A percentile compares a stretch with the other conserved stretches of the same genome.
These are phyloP conservation scores for Fusarium dlaminii DNA, from an alignment of 2,329 filamentous ascomycete genomes.

Conservation along the genomic window DNA sequence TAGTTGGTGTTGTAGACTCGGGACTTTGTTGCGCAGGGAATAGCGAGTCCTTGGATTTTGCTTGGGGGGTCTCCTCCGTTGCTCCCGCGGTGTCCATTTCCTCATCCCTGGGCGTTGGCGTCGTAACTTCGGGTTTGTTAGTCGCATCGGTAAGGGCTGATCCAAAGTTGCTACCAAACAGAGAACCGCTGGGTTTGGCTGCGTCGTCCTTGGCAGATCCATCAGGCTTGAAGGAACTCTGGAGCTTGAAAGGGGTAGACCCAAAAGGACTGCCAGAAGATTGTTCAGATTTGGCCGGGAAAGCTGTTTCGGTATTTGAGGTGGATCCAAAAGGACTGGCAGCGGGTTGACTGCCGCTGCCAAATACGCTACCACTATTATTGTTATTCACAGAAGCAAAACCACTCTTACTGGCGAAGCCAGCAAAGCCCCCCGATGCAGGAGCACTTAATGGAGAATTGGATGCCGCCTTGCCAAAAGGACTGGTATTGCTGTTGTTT, in stretches of 20 bases:
- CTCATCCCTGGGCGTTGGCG: constrained; percentile 57
- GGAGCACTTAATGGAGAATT: constrained; percentile 45
- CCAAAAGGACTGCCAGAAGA: constrained; percentile 53
- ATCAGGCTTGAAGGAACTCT: constrained; percentile 74
- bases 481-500: constrained; percentile 46
- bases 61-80: constrained; percentile 49
- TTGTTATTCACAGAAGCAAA: constrained; percentile 60
- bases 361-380: constrained; percentile 50
- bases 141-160: constrained; percentile 63
- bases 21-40: constrained; percentile 41
- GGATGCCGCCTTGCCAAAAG: constrained; percentile 50
- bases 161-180: constrained; percentile 72
- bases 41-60: constrained; percentile 48
- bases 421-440: constrained; percentile 60
- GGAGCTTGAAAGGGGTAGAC: constrained; percentile 71
- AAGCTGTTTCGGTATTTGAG: constrained; percentile 39
- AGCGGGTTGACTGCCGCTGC: constrained; percentile 50
- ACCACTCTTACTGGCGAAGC: constrained; percentile 63
- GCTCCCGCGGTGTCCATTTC: constrained; percentile 59
- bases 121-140: constrained; percentile 49
- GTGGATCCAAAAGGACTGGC: constrained; percentile 41
- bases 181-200: constrained; percentile 57
- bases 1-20: constrained; percentile 59
- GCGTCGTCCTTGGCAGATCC: constrained; percentile 68
- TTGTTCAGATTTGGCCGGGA: constrained; percentile 43